Evolutionary conservation across 1,284 basidiomycete genomes (phyloP), one percentile per base, ranked within the genome.

Genomic region (Chalciporus sp.): DNA sequence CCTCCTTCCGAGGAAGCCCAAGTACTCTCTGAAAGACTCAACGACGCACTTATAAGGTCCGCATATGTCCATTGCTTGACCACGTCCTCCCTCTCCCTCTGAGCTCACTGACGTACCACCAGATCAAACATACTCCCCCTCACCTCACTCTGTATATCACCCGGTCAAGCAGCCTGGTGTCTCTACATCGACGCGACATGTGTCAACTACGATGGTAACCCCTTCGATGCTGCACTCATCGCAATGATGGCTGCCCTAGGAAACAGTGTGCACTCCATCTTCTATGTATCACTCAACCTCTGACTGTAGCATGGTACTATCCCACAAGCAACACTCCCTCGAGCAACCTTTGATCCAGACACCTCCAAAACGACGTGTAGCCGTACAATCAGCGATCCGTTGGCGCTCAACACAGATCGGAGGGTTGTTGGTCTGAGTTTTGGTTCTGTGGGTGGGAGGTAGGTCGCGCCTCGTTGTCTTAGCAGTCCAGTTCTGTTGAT

Each of bases 151-250:
- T 88, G 88, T 64, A 97, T 99, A 49, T 79, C 89, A 17, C 81
- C 84, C 0, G 86, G 85, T 4, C 91, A 89, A 69, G 81, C 92
- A 0, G 94, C 80, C 0, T 99, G 95, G 94, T 88, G 89, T 23
- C 77, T 99, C 16, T 98, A 98, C 70, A 80, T 98, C 59, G 96
- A 99, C 60, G 85, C 94, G 28, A 92, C 90, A 5, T 98, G 95
- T 72, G 90, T 99, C 63, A 98, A 96, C 74, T 96, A 95, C 64
- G 95, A 99, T 69, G 96, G 96, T 9, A 98, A 98, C 66, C 90
- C 84, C 1, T 92, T 97, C 59, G 96, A 99, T 60, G 94, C 95
- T 0, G 83, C 92, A 0, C 77, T 98, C 2, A 70, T 98, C 14
- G 94, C 94, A 0, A 90, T 95, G 76, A 83, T 94, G 46, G 86